Percentiles rank a stretch among this genome's conserved stretches.
Conservation (phyloP, 495 filamentous ascomycete species). For the Aspergillus egyptiacus region DNA sequence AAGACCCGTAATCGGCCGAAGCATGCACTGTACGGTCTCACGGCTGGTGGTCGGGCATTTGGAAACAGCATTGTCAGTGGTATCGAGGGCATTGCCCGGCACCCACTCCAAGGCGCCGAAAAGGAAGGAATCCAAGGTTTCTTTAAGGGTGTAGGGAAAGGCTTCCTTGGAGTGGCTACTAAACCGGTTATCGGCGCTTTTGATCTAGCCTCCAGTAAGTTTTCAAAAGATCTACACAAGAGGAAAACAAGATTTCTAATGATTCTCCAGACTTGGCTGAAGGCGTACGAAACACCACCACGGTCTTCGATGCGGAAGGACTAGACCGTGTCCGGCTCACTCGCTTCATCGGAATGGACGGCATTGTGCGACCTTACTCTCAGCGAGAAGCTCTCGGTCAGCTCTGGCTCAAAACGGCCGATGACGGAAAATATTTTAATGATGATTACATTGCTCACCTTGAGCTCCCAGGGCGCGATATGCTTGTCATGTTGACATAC, state of each 20-base stretch:
- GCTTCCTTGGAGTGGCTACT: slow-evolving; percentile 82
- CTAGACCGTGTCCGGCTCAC: slow-evolving; percentile 89
- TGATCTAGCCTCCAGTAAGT: slow-evolving; percentile 79
- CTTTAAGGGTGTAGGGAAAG: slow-evolving; percentile 96
- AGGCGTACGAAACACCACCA: slow-evolving; percentile 96
- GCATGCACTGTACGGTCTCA: slow-evolving; percentile 94
- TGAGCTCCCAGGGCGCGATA: slow-evolving; percentile 81
- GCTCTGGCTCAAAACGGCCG: slow-evolving; percentile 96
- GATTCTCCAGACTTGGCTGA: slow-evolving; percentile 65
- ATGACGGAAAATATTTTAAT: slow-evolving; percentile 95
- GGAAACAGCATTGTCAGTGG: slow-evolving; percentile 87
- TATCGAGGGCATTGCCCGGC: slow-evolving; percentile 84
- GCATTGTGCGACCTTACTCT: slow-evolving; percentile 89
- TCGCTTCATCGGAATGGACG: slow-evolving; percentile 85
- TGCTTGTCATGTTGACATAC: slow-evolving; percentile 94
- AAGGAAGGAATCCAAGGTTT: slow-evolving; percentile 91
- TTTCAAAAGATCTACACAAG: not conserved
- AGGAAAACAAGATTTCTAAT: slow-evolving; percentile 19
- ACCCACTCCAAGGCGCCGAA: slow-evolving; percentile 92
- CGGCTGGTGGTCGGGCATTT: slow-evolving; percentile 90
- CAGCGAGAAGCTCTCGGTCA: slow-evolving; percentile 95
- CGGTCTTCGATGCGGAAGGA: slow-evolving; percentile 90
- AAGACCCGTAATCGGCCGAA: slow-evolving; percentile 90
- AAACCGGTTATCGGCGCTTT: slow-evolving; percentile 97
- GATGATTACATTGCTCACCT: slow-evolving; percentile 96